Base-by-base conservation (phyloP, 2,329 filamentous ascomycete genomes). In the Aspergillus flavus region DNA sequence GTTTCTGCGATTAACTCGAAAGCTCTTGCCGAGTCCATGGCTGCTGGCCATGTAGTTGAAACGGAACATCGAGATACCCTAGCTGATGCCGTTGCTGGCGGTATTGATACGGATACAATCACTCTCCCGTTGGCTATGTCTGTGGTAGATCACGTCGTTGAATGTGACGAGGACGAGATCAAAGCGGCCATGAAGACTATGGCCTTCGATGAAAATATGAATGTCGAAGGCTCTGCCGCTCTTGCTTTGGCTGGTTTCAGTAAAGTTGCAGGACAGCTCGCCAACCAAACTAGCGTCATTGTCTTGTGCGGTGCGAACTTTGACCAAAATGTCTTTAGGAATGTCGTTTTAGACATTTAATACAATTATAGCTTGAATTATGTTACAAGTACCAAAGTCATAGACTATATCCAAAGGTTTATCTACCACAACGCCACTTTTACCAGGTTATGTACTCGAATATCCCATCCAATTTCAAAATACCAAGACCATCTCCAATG, bases 291-390 rank as follows among this genome's bases (percentile, higher is more conserved):
- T 14, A 57, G 41, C 6, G 26, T 57, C 26, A 57, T 57, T 19
- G 39, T 57, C 28, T 46, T 57, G 28, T 57, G 55, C 39, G 55
- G 55, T 46, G 55, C 55, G 3, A 57, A 57, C n/a, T 28, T 46
- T 45, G 55, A 57, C 10, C 26, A 46, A 21, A 12, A 4, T 23
- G 41, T 46, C 5, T 19, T 57, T 7, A 57, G n/a, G 10, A 21
- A 28, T 10, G 26, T 6, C 6, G 19, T 52, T 6, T 4, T 52
- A 3, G 48, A 32, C 32, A 16, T 10, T 4, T 41, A n/a, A 9
- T 16, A 41, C 3, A 9, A 3, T 2, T 41, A 41, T 16, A 16
- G 2, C 14, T 6, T 16, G 16, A 16, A 36, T 36, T 36, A 16
- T 16, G 5, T 16, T 16, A 16, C 3, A 16, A 6, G 6, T 36